These are phyloP conservation scores for Leccinum pachyderme DNA, from an alignment of 1,284 basidiomycete species.

Conservation along the genomic window DNA sequence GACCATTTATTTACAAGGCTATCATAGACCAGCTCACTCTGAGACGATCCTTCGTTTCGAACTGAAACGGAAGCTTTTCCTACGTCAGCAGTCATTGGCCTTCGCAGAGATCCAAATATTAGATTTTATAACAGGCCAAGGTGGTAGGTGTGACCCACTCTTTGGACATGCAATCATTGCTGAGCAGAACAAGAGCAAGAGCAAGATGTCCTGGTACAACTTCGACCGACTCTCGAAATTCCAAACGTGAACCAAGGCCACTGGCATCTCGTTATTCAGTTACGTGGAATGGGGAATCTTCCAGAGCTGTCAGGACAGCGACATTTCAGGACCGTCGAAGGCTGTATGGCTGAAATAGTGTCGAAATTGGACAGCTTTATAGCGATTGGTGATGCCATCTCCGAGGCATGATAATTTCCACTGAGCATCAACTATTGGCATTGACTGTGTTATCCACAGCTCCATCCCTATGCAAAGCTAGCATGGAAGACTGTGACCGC, in stretches of 20 bases:
- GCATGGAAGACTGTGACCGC: conserved; percentile 27
- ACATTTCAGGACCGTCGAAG: conserved; percentile 6
- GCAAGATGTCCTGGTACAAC: conserved; percentile 16
- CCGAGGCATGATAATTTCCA: conserved; percentile 15
- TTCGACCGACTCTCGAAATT: conserved; percentile 12
- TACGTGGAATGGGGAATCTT: conserved; percentile 14
- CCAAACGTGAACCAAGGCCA: background rate
- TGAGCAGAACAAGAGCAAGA: conserved; percentile 12
- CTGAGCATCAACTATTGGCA: background rate
- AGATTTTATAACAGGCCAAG: conserved; percentile 15
- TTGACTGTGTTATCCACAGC: conserved; percentile 4
- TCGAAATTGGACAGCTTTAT: conserved; percentile 27
- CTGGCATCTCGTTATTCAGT: conserved; percentile 24
- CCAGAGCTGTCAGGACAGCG: background rate
- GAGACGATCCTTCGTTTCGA: conserved; percentile 25
- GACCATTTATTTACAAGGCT: background rate
- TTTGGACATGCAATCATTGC: background rate
- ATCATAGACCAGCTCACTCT: conserved; percentile 11
- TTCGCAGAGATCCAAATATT: conserved; percentile 13
- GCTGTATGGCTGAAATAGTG: conserved; percentile 24
- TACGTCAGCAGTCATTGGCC: conserved; percentile 16
- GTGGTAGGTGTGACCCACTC: conserved; percentile 6
- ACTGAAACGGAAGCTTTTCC: conserved; percentile 20
- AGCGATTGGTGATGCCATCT: conserved; percentile 19
- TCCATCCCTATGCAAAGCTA: conserved; percentile 26